A percentile compares a stretch with the other conserved stretches of the same genome.
phyloP scores from a whole-genome alignment of 2,329 filamentous ascomycete species.

The Diaporthe capsici region DNA sequence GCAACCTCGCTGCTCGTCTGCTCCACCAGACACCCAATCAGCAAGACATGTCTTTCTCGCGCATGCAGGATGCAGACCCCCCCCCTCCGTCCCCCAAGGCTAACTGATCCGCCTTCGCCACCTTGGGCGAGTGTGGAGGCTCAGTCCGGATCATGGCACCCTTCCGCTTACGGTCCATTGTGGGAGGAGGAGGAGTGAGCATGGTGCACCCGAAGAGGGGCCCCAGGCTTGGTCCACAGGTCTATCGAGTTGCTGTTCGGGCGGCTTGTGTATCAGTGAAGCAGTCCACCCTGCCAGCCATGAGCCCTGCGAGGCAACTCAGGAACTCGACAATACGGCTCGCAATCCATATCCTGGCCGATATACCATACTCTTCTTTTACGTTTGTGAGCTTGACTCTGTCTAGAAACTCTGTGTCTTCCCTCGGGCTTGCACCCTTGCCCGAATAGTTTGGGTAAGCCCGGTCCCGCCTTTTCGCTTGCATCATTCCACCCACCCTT shows the following conservation, averaged over 20 bases:
- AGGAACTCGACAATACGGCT: background rate
- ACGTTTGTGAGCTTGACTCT: background rate
- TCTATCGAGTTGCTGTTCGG: slow-evolving; percentile 3
- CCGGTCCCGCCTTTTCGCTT: slow-evolving; percentile 20
- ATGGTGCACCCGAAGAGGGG: slow-evolving; percentile 14
- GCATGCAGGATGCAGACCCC: slow-evolving; percentile 33
- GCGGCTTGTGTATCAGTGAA: background rate
- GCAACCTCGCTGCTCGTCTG: slow-evolving; percentile 30
- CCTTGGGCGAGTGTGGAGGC: slow-evolving; percentile 21
- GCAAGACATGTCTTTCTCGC: slow-evolving; percentile 22
- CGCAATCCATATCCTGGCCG: background rate
- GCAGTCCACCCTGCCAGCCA: background rate
- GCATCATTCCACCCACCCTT: slow-evolving; percentile 21
- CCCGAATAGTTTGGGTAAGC: slow-evolving; percentile 28
- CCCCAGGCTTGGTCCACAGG: background rate
- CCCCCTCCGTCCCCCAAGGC: background rate
- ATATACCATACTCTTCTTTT: background rate
- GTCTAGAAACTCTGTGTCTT: background rate
- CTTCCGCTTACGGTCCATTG: slow-evolving; percentile 22
- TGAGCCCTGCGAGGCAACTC: slow-evolving; percentile 1
- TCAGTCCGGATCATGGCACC: slow-evolving; percentile 12
- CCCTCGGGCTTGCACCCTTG: background rate
- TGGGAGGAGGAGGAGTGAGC: background rate
- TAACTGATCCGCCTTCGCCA: slow-evolving; percentile 37
- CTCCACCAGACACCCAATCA: slow-evolving; percentile 32